Evolutionary conservation across 2,329 filamentous ascomycete species (phyloP).

Genomic region (Xylariaceae sp.): DNA sequence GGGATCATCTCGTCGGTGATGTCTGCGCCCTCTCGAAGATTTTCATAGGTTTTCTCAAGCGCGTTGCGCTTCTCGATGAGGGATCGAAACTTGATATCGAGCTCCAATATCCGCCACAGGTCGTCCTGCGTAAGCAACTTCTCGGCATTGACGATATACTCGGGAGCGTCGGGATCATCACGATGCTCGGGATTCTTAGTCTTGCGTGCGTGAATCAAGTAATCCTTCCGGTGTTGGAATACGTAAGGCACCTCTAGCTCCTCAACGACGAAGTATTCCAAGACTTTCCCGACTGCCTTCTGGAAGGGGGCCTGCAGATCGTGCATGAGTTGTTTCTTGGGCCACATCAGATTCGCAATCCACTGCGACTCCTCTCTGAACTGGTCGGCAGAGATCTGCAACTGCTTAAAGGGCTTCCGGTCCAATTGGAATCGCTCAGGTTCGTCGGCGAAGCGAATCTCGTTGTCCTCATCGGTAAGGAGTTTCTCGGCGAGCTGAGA

Average conservation of each 20-base stretch:
- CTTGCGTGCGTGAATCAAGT: conserved; percentile 83
- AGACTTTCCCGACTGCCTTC: conserved; percentile 80
- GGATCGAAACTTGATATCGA: conserved; percentile 91
- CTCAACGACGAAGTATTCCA: conserved; percentile 91
- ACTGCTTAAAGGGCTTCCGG: conserved; percentile 76
- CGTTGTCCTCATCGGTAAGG: conserved; percentile 90
- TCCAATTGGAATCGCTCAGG: conserved; percentile 93
- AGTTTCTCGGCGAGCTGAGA: conserved; percentile 91
- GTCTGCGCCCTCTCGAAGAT: conserved; percentile 53
- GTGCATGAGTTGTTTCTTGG: conserved; percentile 68
- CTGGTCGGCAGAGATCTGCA: conserved; percentile 74
- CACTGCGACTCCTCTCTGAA: conserved; percentile 85
- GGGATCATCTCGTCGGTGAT: conserved; percentile 70
- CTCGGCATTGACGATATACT: conserved; percentile 70
- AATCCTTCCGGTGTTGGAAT: conserved; percentile 96
- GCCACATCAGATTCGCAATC: conserved; percentile 86
- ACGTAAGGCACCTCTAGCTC: conserved; percentile 96
- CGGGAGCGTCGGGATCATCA: conserved; percentile 61
- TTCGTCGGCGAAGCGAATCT: conserved; percentile 80
- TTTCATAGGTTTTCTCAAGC: conserved; percentile 71
- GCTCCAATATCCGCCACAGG: conserved; percentile 88
- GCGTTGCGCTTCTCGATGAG: conserved; percentile 86
- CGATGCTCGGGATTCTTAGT: conserved; percentile 50
- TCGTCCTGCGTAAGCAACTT: conserved; percentile 89
- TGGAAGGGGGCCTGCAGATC: conserved; percentile 78